phyloP scores from a whole-genome alignment of 2,329 filamentous ascomycete species.

The Alternaria consortialis region DNA sequence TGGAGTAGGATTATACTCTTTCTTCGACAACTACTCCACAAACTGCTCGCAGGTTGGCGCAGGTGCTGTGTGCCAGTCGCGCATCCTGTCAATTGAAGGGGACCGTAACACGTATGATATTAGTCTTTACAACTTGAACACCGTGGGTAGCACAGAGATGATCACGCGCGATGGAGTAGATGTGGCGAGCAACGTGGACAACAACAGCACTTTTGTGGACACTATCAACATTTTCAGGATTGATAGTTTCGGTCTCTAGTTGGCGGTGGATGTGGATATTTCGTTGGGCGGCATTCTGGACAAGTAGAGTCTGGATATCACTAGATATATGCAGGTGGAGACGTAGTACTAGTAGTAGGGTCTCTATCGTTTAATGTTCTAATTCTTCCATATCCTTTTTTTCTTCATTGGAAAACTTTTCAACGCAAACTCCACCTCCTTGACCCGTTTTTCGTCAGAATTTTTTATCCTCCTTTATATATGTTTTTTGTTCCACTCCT shows the following conservation, averaged over 20 bases:
- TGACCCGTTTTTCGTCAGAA: too few relatives aligned
- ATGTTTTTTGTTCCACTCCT: not conserved
- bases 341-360: not conserved
- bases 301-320: not conserved
- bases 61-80: constrained; percentile 57
- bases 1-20: constrained; percentile 72
- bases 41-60: constrained; percentile 31
- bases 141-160: constrained; percentile 57
- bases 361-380: not conserved
- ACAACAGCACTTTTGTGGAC: constrained; percentile 56
- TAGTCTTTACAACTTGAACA: constrained; percentile 60
- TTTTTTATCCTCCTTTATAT: not conserved
- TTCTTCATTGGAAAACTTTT: not conserved
- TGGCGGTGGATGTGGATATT: not conserved
- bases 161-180: constrained; percentile 56
- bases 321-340: not conserved
- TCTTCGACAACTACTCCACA: constrained; percentile 70
- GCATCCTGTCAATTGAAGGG: constrained; percentile 60
- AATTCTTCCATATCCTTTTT: not conserved
- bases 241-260: constrained; percentile 17
- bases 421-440: not conserved
- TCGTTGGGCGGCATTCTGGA: not conserved
- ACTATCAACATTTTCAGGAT: constrained; percentile 46
- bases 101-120: constrained; percentile 43
- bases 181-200: constrained; percentile 57